A percentile compares a stretch with the other conserved stretches of the same genome.
Conservation (phyloP, 106 monocot genomes). For the Acanthochlamys bracteata region DNA sequence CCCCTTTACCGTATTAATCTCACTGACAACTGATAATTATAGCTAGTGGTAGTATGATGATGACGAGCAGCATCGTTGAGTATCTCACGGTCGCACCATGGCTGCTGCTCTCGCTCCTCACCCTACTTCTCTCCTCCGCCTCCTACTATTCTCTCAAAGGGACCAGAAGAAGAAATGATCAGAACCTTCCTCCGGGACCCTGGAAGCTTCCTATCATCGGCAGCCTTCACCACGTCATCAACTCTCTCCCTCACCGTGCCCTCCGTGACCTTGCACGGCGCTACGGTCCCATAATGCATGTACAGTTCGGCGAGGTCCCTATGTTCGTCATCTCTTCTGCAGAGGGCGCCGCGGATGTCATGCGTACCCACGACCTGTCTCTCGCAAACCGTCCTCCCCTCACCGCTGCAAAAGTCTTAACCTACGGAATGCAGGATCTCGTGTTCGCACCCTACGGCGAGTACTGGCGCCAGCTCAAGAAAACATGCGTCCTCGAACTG, state of each 20-base stretch:
- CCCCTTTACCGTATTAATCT: no score
- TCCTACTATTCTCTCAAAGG: background rate
- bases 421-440: constrained; percentile 13
- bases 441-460: constrained; percentile 28
- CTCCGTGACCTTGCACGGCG: constrained; percentile 3
- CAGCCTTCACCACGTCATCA: constrained; percentile 11
- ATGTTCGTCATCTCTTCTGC: constrained; percentile 15
- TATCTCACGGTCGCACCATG: no score
- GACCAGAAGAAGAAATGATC: background rate
- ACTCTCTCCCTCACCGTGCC: constrained; percentile 10
- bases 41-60: no score
- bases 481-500: constrained; percentile 28
- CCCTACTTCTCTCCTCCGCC: background rate
- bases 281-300: constrained; percentile 24
- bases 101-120: background rate
- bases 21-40: no score
- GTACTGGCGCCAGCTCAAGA: constrained; percentile 31
- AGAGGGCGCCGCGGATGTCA: constrained; percentile 13
- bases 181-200: constrained; percentile 14
- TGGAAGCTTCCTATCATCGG: constrained; percentile 25
- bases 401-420: background rate
- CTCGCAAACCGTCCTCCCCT: constrained; percentile 14
- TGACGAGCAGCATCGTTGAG: no score
- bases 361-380: constrained; percentile 24
- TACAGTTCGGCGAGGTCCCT: constrained; percentile 24